Conservation (phyloP, 176 grass and related monocot species). For the Zizania latifolia region DNA sequence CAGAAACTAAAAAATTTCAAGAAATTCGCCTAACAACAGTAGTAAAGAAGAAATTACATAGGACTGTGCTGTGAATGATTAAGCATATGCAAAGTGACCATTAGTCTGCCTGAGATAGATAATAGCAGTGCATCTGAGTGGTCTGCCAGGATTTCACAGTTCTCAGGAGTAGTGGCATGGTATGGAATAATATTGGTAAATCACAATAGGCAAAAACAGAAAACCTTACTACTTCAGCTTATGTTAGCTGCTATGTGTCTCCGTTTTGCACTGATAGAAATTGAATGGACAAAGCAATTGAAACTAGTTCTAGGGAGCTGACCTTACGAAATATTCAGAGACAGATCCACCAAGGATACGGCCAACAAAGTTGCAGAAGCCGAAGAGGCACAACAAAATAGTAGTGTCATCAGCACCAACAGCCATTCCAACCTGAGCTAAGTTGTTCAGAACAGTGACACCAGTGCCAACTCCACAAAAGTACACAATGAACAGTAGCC, state of each 20-base stretch:
- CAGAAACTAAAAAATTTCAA: not conserved
- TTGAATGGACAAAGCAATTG: not conserved
- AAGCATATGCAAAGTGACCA: not conserved
- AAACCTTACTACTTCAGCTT: not conserved
- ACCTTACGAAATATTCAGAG: conserved; percentile 91
- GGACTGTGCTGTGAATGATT: not conserved
- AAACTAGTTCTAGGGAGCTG: conserved; percentile 20
- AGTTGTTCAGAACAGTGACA: conserved; percentile 90
- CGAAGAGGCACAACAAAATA: conserved; percentile 74
- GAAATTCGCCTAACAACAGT: not conserved
- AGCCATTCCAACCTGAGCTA: conserved; percentile 85
- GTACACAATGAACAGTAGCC: conserved; percentile 73
- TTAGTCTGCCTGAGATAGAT: not conserved
- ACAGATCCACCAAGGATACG: conserved; percentile 67
- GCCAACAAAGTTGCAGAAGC: conserved; percentile 82
- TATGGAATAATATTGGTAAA: conserved; percentile 16
- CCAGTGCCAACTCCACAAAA: conserved; percentile 91
- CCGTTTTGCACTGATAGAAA: not conserved
- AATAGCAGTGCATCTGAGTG: not conserved
- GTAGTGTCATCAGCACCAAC: conserved; percentile 72
- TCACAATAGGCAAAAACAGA: not conserved
- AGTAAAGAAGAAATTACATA: not conserved
- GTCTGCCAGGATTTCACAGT: not conserved
- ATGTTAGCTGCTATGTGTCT: not conserved
- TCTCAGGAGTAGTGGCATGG: not conserved